Evolutionary conservation across 176 grass and related monocot species (phyloP), one percentile per base, ranked within the genome.

Genomic region (Musa troglodytarum): DNA sequence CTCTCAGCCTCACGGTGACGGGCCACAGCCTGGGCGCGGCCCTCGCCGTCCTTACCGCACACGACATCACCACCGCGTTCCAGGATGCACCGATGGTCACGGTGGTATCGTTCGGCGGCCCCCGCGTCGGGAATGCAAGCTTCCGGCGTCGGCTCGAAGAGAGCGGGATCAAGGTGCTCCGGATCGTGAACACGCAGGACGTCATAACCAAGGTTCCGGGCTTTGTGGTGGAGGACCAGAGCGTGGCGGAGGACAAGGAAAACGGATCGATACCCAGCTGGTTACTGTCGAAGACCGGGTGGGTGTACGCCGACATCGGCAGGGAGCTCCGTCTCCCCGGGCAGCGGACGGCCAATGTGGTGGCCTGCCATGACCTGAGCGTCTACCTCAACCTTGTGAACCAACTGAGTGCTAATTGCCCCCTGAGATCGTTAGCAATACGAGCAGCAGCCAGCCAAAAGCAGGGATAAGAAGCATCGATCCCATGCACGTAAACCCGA

Each of bases 1-100:
- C 67, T 11, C 54, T 86, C 53, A 90, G 88, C 82, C 23, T 90
- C 26, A 90, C 84, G 9, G 21, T 77, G 19, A 87, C 88, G 19
- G 84, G 84, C 13, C 88, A 90, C 79, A 87, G 88, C 84, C 81
- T 90, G 57, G 82, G 84, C 22, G 84, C 79, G 7, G 88, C 88
- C 19, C 82, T 87, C 28, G 84, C 84, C 0, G 84, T 90, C 57
- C 88, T 87, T 67, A 77, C 88, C 11, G 88, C 84, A 2, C 68
- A 90, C 76, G 88, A 87, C 25, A 77, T 87, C 68, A 51, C 73
- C 6, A 80, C 73, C 0, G 7, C 69, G 0, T 3, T 50, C 19
- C 14, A 10, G 11, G 77, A 1, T n/a, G 49, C 68, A 49, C 16
- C 55, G 10, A 80, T 79, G 72, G 77, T 80, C 25, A 81, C 83